Base-by-base conservation (phyloP, 2,329 filamentous ascomycete genomes). In the Colletotrichum viniferum region DNA sequence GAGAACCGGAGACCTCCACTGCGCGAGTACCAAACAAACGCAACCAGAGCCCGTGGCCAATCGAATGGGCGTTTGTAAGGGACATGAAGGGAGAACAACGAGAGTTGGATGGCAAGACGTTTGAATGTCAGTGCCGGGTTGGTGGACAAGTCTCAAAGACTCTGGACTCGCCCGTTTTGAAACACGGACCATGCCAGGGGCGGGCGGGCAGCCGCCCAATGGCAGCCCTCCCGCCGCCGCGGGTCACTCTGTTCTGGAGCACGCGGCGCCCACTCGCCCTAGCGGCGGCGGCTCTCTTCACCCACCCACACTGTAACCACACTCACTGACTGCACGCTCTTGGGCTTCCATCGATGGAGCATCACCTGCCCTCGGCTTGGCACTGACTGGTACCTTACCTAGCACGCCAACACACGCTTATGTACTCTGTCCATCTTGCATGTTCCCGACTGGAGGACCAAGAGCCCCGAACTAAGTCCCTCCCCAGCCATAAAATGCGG, bases 161-260 rank as follows among this genome's bases (percentile, higher is more conserved):
- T 38, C 48, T 62, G 60, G 58, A 68, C 65, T 68, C 65, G 65
- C 65, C 55, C 73, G 52, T 66, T 75, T 67, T 61, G 73, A 75
- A 75, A 75, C 73, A 69, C 69, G 63, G 73, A 48, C 69, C 73
- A 73, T 73, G 73, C 58, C 73, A 73, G 63, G 63, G 67, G 43
- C 43, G 63, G 73, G 43, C 60, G 69, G 62, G 21, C 61, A 63
- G 56, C 28, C 56, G 73, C 36, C 73, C 73, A 75, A 75, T 75
- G 69, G 69, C 60, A 43, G 58, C 38, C 21, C 43, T 72, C 56
- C 73, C 73, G 73, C 58, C 38, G 48, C 30, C 38, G 63, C 63
- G 72, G 73, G 73, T 32, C 69, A 48, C 24, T 48, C 36, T 32
- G 36, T 36, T 69, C 73, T 73, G 73, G 73, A 73, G 73, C 73